Base-by-base conservation (phyloP, 805 yeast species). In the Ogataea kodamae region DNA sequence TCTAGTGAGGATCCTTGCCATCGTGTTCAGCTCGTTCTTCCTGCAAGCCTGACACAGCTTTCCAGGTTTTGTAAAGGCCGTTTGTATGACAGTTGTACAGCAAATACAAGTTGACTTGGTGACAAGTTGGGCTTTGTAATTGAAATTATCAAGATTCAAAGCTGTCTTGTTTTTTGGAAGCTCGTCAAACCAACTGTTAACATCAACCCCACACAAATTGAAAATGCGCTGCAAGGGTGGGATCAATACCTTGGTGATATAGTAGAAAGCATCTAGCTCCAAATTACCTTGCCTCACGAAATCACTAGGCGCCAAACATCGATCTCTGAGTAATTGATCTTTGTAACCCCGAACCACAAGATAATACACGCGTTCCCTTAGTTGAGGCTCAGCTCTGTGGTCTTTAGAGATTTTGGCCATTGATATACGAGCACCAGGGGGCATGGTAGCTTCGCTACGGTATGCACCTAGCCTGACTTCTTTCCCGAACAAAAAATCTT, bases 371-470 rank as follows among this genome's bases (percentile, higher is more conserved):
- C 97, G 64, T 55, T 92, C 97, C 34, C 73, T 70, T 45, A 84
- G 90, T 54, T 90, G 96, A 0, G 97, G 96, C 48, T 76, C 88
- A 1, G 81, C 70, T 23, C 94, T 61, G 11, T 70, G 72, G 54
- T 92, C 98, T 4, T 65, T 55, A 18, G 69, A 70, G 57, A 77
- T 72, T 39, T 69, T 71, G 43, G 72, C 71, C 42, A 72, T 69
- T n/a, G 92, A 81, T 2, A 92, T 70, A 9, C 78, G 68, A 0
- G 98, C 97, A 0, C 97, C 97, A 0, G 97, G 92, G 1, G 98
- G 98, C 2, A 87, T 71, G 32, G 76, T 70, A 9, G 67, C 64
- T 19, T 76, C 82, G 42, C 74, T 78, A 52, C 83, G 83, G 55
- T 92, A 92, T 0, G 81, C 68, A 0, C 97, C 97, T 28, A 87